Evolutionary conservation across 192 early-diverging fungal species (phyloP).

Genomic region (Powellomyces hirtus): DNA sequence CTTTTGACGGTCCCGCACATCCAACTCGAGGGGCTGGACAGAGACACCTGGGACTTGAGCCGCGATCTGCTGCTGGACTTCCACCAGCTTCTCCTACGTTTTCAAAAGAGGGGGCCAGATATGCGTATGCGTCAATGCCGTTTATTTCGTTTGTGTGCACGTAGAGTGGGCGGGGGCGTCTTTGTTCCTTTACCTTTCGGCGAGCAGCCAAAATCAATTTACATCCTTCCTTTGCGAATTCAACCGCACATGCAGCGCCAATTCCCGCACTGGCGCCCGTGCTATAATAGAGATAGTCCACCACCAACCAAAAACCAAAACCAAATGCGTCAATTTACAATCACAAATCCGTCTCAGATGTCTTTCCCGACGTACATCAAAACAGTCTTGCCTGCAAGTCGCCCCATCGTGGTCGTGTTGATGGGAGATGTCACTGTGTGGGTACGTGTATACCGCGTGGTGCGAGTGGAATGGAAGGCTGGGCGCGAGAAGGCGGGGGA

Average conservation of each 20-base stretch:
- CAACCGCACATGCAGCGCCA: slow-evolving; percentile 65
- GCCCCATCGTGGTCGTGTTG: neutral
- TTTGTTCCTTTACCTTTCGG: slow-evolving; percentile 36
- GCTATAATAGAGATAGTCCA: too few species aligned
- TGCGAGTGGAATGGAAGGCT: too few species aligned
- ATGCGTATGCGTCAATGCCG: too few species aligned
- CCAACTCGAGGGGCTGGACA: slow-evolving; percentile 64
- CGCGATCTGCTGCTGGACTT: slow-evolving; percentile 50
- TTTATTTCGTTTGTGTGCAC: too few species aligned
- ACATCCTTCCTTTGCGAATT: slow-evolving; percentile 63
- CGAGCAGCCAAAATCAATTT: slow-evolving; percentile 56
- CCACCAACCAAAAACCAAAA: too few species aligned
- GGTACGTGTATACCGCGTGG: too few species aligned
- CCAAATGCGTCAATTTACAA: too few species aligned
- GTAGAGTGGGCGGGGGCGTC: neutral
- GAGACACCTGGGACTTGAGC: slow-evolving; percentile 47
- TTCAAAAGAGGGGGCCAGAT: too few species aligned
- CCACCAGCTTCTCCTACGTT: slow-evolving; percentile 52
- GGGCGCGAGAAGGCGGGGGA: too few species aligned
- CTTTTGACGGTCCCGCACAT: slow-evolving; percentile 63
- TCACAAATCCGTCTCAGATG: neutral
- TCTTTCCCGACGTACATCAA: slow-evolving; percentile 18
- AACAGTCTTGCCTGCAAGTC: slow-evolving; percentile 34
- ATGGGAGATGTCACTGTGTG: too few species aligned
- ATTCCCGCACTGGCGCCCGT: slow-evolving; percentile 73